Base-by-base conservation (phyloP, 441 rosid species). In the Populus hybrid region DNA sequence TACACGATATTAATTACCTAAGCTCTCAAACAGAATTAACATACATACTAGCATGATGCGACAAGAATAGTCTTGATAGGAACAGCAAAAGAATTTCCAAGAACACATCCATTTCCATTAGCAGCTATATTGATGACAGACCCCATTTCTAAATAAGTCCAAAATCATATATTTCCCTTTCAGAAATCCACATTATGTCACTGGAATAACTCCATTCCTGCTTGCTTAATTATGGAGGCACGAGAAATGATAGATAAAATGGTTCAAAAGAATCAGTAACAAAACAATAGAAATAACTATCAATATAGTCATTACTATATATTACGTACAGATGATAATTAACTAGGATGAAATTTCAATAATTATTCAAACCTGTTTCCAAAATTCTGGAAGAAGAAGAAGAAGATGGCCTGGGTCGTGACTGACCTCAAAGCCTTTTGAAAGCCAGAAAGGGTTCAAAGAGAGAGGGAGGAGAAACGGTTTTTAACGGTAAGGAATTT, bases 11-110 rank as follows among this genome's bases (percentile, higher is more conserved):
- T 2, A 24, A 57, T 11, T 53, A 16, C 10, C 6, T 21, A 12
- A 46, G 23, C 11, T 46, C 4, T 46, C 18, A 14, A 59, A 10
- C 2, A 16, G 65, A 75, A 28, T 7, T 10, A 38, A 8, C 11
- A 70, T 2, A 74, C 88, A 80, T 86, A 90, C 94, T 88, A 80
- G 85, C 96, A 93, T 1, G 95, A 86, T 71, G 80, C 86, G 28
- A 86, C 89, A 10, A 89, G 75, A 70, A 91, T 84, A 67, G 87
- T 82, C 88, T 90, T 92, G 50, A 92, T 84, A 6, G 97, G 95
- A 77, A 92, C 88, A 0, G 85, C 61, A 11, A 93, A 67, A 14
- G 85, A 79, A 77, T 87, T 87, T 30, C 94, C 97, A 26, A 91
- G 16, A 11, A 83, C 83, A 61, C 79, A 42, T 67, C 94, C 95